Percentiles rank a stretch among this genome's conserved stretches.
Conservation (phyloP, 192 early-diverging fungal genomes). For the Coemansia sp. region DNA sequence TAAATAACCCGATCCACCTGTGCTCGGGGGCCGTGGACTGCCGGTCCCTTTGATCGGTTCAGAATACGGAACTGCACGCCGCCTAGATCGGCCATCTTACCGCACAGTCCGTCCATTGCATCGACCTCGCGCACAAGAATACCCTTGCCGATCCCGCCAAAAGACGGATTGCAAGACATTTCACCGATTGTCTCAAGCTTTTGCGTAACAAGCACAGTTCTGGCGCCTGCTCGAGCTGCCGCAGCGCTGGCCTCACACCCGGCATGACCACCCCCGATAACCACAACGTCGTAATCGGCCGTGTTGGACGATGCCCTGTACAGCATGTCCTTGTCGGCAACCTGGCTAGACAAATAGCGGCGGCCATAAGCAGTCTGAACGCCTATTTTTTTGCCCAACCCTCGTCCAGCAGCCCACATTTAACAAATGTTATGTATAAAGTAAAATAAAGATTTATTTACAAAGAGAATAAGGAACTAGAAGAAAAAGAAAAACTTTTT, state of each 20-base stretch:
- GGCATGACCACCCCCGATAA: slow-evolving; percentile 83
- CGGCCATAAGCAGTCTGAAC: background rate
- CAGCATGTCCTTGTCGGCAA: slow-evolving; percentile 4
- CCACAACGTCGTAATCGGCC: slow-evolving; percentile 66
- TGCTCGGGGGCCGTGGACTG: slow-evolving; percentile 79
- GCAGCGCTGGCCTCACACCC: slow-evolving; percentile 80
- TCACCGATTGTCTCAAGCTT: slow-evolving; percentile 76
- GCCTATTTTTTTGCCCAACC: background rate
- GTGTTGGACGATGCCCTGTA: slow-evolving; percentile 16
- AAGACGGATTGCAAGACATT: slow-evolving; percentile 87
- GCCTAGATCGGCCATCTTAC: slow-evolving; percentile 70
- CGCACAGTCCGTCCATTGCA: slow-evolving; percentile 82
- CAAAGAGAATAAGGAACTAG: background rate
- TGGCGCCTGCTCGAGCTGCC: slow-evolving; percentile 71
- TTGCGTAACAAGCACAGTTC: slow-evolving; percentile 72
- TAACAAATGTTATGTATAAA: background rate
- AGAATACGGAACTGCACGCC: slow-evolving; percentile 82
- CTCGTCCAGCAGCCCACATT: background rate
- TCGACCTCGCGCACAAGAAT: slow-evolving; percentile 76
- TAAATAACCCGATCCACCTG: slow-evolving; percentile 81
- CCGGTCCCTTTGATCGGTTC: slow-evolving; percentile 79
- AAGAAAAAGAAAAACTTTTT: background rate
- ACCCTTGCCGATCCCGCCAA: slow-evolving; percentile 85
- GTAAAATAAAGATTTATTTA: background rate
- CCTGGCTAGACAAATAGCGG: background rate